Evolutionary conservation across 2,329 filamentous ascomycete genomes (phyloP).

Genomic region (Epichloe typhina): DNA sequence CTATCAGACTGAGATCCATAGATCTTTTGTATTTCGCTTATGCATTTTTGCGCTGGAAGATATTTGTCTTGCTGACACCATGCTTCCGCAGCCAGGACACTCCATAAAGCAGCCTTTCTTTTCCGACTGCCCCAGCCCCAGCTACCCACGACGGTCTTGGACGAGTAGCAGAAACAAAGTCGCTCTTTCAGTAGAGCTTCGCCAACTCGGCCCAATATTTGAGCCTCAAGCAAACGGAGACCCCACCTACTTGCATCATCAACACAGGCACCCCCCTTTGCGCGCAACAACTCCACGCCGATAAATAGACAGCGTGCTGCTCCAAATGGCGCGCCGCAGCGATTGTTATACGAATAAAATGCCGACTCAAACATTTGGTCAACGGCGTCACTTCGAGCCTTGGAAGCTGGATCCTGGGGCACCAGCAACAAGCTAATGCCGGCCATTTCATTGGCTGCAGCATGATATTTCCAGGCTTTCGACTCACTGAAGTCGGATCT

Average conservation of each 20-base stretch:
- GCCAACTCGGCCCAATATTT: constrained; percentile 59
- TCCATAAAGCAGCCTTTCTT: constrained; percentile 85
- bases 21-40: constrained; percentile 52
- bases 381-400: constrained; percentile 65
- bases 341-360: constrained; percentile 81
- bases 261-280: constrained; percentile 65
- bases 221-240: constrained; percentile 64
- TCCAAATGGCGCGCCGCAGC: constrained; percentile 67
- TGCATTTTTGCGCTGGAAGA: constrained; percentile 63
- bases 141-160: constrained; percentile 53
- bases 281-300: constrained; percentile 66
- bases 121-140: constrained; percentile 57
- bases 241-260: constrained; percentile 86
- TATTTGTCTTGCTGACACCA: constrained; percentile 72
- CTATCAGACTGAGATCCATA: constrained; percentile 38
- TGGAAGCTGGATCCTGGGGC: constrained; percentile 57
- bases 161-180: constrained; percentile 70
- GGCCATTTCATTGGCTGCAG: constrained; percentile 89
- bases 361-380: constrained; percentile 83
- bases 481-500: constrained; percentile 84
- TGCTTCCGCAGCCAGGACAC: constrained; percentile 65
- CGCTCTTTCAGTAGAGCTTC: constrained; percentile 78
- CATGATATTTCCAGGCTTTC: constrained; percentile 94
- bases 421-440: constrained; percentile 72
- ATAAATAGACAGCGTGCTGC: constrained; percentile 67